A percentile compares a stretch with the other conserved stretches of the same genome.
Conservation (phyloP, 768 basidiomycete species). For the Suillus spraguei region DNA sequence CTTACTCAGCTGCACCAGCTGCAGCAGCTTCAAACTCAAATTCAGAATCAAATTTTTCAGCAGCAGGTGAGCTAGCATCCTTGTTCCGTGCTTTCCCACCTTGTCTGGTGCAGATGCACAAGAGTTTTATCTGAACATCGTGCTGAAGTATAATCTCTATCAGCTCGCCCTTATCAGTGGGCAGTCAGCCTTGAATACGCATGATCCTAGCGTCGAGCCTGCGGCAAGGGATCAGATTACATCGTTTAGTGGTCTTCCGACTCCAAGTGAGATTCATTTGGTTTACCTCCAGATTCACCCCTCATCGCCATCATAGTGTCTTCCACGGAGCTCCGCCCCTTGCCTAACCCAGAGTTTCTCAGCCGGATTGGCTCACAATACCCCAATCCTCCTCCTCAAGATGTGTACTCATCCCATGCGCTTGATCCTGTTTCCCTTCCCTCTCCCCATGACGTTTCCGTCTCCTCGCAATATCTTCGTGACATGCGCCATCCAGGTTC, state of each 20-base stretch:
- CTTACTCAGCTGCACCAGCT: constrained; percentile 76
- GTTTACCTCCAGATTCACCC: constrained; percentile 12
- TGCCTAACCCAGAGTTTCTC: constrained; percentile 58
- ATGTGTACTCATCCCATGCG: constrained; percentile 27
- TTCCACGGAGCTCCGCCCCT: constrained; percentile 68
- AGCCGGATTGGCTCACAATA: constrained; percentile 63
- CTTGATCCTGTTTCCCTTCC: constrained; percentile 29
- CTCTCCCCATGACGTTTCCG: constrained; percentile 32
- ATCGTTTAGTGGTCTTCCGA: constrained; percentile 59
- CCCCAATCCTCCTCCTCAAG: constrained; percentile 29
- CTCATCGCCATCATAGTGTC: constrained; percentile 44
- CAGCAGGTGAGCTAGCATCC: constrained; percentile 65
- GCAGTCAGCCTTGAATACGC: constrained; percentile 36
- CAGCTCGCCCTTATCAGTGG: constrained; percentile 74
- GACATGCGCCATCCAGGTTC: constrained; percentile 39
- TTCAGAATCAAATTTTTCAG: constrained; percentile 87
- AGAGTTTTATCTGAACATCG: background rate
- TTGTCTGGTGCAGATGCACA: constrained; percentile 9
- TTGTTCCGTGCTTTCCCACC: constrained; percentile 21
- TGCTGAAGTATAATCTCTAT: constrained; percentile 18
- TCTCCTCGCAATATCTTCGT: constrained; percentile 30
- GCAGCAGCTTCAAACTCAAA: constrained; percentile 80
- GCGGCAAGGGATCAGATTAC: constrained; percentile 33
- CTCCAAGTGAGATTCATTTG: constrained; percentile 55
- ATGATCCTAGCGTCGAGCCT: constrained; percentile 38